A percentile compares a stretch with the other conserved stretches of the same genome.
These are phyloP conservation scores for Biscutella laevigata DNA, from an alignment of 441 rosid genomes.

Conservation along the genomic window DNA sequence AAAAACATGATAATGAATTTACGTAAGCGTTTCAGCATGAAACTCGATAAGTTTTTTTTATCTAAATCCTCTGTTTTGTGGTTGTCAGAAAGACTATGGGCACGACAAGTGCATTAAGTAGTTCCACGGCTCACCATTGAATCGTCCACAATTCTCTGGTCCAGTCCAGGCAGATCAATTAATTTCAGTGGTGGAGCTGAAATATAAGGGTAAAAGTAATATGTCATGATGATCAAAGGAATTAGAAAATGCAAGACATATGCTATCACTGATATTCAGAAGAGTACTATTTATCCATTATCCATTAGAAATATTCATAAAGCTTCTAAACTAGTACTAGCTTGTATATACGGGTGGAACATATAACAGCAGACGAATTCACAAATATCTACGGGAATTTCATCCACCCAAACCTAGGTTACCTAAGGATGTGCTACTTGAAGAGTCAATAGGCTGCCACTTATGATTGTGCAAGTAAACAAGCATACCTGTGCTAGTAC, in stretches of 20 bases:
- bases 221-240: neutral
- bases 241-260: neutral
- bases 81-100: constrained; percentile 7
- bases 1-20: neutral
- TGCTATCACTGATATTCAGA: constrained; percentile 2
- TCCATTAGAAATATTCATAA: no score
- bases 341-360: no score
- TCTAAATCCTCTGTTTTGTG: no score
- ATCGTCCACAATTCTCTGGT: constrained; percentile 56
- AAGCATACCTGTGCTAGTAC: constrained; percentile 57
- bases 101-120: constrained; percentile 8
- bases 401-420: no score
- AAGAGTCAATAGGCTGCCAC: no score
- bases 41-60: neutral
- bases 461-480: neutral
- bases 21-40: neutral
- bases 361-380: no score
- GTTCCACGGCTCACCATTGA: constrained; percentile 38
- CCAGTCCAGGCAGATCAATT: constrained; percentile 70
- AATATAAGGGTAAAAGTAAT: constrained; percentile 12
- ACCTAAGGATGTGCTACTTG: no score
- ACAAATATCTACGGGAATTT: neutral
- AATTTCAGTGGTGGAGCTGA: constrained; percentile 67
- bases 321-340: no score
- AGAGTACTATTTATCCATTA: no score